Evolutionary conservation across 2,329 filamentous ascomycete species (phyloP), one percentile per base, ranked within the genome.

Genomic region (Fonsecaea erecta): DNA sequence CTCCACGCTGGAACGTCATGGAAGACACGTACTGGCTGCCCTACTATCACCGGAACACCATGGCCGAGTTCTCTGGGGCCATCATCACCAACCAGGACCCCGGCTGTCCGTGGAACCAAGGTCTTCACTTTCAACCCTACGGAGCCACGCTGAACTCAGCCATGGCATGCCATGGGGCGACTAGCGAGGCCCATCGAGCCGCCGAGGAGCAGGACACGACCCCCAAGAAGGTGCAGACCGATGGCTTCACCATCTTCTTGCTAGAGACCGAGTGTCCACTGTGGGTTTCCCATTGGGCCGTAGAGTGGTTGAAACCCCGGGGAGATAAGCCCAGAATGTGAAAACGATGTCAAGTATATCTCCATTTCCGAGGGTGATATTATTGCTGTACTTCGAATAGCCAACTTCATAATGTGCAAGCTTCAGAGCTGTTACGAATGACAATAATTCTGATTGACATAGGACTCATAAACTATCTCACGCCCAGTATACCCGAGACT

Each of bases 1-100:
- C 76, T 28, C 76, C 77, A 2, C 72, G 77, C 21, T 79, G 77
- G 77, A 75, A 76, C 52, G 76, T 76, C 48, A 74, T 75, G n/a
- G 30, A 37, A 72, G 73, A 80, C 64, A 78, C 78, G 11, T 79
- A 77, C 62, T 75, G 78, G 11, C 77, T 76, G 3, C 78, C 78
- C 5, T 80, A 79, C 68, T 80, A 78, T 66, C 78, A 80, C 66
- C 77, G 78, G 37, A 80, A 80, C 55, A 77, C 73, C 9, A 75
- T 76, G 35, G 76, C 73, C 8, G 78, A 79, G 66, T 66, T 70
- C 52, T 68, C 40, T 14, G 68, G 53, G 5, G 61, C 65, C 6
- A 67, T 70, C 28, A 56, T 68, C 21, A 61, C 40, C 34, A 46
- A 34, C 9, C 65, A 70, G 35, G 66, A 66, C 26, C 12, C 32